A percentile compares a stretch with the other conserved stretches of the same genome.
Conservation (phyloP, 345 rosid genomes). For the Brassica juncea region DNA sequence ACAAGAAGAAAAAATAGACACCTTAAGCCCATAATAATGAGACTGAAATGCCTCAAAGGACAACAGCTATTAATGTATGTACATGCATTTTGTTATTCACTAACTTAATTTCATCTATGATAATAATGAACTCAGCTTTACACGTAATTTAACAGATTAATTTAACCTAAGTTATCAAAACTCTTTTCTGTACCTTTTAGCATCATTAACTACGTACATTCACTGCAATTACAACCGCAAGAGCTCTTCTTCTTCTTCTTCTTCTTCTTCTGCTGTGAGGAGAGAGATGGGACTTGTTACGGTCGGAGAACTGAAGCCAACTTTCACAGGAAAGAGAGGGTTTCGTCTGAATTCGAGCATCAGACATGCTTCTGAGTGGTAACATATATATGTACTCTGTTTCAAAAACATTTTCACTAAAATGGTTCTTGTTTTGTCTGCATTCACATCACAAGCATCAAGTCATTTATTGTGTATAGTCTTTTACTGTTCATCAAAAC, state of each 20-base stretch:
- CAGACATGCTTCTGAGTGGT: conserved; percentile 98
- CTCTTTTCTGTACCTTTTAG: conserved; percentile 17
- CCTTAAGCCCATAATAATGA: conserved; percentile 22
- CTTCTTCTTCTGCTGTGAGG: conserved; percentile 2
- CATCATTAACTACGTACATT: conserved; percentile 36
- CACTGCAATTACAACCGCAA: conserved; percentile 19
- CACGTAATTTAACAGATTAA: conserved; percentile 34
- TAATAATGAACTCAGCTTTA: conserved; percentile 38
- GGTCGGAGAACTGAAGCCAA: conserved; percentile 76
- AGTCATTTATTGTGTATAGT: conserved; percentile 3
- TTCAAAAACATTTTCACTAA: not conserved
- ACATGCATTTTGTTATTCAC: conserved; percentile 31
- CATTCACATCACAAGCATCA: not conserved
- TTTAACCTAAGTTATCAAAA: conserved; percentile 10
- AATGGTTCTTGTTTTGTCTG: conserved; percentile 17
- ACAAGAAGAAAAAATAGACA: conserved; percentile 13
- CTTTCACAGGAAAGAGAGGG: conserved; percentile 81
- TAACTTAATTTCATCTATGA: conserved; percentile 12
- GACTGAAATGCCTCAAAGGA: conserved; percentile 10
- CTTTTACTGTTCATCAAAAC: conserved; percentile 26
- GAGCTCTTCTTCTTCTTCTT: not conserved
- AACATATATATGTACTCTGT: conserved; percentile 20
- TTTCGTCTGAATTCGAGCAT: conserved; percentile 87
- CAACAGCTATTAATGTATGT: conserved; percentile 16
- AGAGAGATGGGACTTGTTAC: conserved; percentile 76